phyloP scores from a whole-genome alignment of 148 eudicot genomes.

The Spergularia marina region DNA sequence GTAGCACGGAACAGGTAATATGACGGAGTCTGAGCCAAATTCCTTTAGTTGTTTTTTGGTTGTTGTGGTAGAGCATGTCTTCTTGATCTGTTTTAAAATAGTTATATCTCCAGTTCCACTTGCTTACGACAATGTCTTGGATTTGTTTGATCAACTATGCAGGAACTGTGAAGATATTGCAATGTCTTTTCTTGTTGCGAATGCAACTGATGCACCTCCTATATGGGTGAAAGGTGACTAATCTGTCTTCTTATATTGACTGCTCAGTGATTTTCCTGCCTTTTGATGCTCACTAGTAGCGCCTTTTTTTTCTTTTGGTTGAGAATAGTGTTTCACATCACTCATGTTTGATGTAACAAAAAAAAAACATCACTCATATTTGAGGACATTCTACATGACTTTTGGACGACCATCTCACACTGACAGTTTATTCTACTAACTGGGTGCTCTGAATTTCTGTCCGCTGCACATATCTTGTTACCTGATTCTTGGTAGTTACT shows the following conservation, averaged over 20 bases:
- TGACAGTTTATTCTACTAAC: no score
- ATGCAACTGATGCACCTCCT: constrained; percentile 84
- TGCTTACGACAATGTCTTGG: constrained; percentile 12
- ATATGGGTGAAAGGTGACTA: constrained; percentile 88
- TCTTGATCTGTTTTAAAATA: background rate
- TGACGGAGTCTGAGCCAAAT: constrained; percentile 5
- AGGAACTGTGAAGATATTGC: constrained; percentile 99
- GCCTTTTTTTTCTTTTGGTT: background rate
- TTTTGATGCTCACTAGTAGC: background rate
- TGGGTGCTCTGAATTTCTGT: no score
- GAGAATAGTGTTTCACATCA: background rate
- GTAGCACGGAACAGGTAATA: constrained; percentile 64
- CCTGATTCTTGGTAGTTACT: no score
- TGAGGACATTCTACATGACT: background rate
- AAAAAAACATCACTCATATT: background rate
- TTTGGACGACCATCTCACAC: no score
- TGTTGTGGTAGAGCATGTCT: constrained; percentile 6
- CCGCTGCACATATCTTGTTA: no score
- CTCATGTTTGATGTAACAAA: background rate
- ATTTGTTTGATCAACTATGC: constrained; percentile 25
- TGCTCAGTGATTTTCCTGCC: background rate
- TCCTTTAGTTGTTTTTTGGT: background rate
- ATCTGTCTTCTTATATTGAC: constrained; percentile 1
- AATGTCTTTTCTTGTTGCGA: constrained; percentile 89
- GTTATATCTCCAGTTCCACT: background rate